phyloP scores from a whole-genome alignment of 1,139 yeast genomes.

The Kluyveromyces sp. region DNA sequence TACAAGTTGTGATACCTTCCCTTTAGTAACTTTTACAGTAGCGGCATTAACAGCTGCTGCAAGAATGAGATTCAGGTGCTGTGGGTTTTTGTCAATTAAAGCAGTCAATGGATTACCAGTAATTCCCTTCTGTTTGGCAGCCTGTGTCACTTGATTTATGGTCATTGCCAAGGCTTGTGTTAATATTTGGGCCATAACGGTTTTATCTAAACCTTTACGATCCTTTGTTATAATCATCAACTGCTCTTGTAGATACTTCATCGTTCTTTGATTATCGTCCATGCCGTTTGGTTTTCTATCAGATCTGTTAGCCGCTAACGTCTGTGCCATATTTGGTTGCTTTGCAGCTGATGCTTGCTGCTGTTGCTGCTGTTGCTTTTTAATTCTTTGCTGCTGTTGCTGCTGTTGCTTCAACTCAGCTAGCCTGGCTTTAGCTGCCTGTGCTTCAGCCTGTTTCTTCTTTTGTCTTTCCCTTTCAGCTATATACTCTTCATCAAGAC shows the following conservation, averaged over 20 bases:
- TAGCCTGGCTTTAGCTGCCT: slow-evolving; percentile 50
- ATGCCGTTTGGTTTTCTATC: slow-evolving; percentile 14
- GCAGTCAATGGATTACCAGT: slow-evolving; percentile 74
- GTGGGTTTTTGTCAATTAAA: slow-evolving; percentile 80
- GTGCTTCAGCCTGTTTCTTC: slow-evolving; percentile 58
- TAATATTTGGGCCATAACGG: slow-evolving; percentile 67
- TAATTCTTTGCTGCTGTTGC: slow-evolving; percentile 35
- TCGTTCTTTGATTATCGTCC: slow-evolving; percentile 29
- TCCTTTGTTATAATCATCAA: slow-evolving; percentile 62
- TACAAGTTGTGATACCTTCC: slow-evolving; percentile 34
- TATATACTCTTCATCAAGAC: slow-evolving; percentile 74
- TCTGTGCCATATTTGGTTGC: slow-evolving; percentile 29
- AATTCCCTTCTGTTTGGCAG: slow-evolving; percentile 79
- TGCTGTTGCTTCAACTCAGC: slow-evolving; percentile 50
- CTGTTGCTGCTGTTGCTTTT: slow-evolving; percentile 22
- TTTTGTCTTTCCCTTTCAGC: slow-evolving; percentile 73
- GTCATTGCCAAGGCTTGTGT: slow-evolving; percentile 94
- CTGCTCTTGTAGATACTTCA: slow-evolving; percentile 62
- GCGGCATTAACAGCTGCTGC: slow-evolving; percentile 80
- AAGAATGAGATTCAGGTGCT: slow-evolving; percentile 72
- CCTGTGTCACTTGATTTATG: slow-evolving; percentile 80
- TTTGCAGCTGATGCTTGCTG: slow-evolving; percentile 13
- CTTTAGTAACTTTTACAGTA: slow-evolving; percentile 53
- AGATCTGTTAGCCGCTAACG: slow-evolving; percentile 30
- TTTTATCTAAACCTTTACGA: slow-evolving; percentile 60